phyloP scores from a whole-genome alignment of 495 filamentous ascomycete species.

The Penicillium mononematosum region DNA sequence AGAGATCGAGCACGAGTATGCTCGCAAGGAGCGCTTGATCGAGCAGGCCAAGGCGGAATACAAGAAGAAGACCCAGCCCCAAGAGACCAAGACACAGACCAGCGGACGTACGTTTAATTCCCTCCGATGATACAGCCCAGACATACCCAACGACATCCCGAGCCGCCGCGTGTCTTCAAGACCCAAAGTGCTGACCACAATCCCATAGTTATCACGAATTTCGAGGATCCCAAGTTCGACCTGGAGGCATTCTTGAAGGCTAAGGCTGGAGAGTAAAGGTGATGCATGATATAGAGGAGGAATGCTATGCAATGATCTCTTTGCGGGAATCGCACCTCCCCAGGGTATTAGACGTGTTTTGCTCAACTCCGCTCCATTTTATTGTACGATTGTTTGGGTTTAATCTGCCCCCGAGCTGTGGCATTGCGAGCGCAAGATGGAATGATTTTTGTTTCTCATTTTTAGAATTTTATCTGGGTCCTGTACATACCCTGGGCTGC shows the following conservation, averaged over 20 bases:
- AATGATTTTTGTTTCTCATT: slow-evolving; percentile 40
- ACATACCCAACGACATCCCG: slow-evolving; percentile 5
- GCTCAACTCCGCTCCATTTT: slow-evolving; percentile 41
- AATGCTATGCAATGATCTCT: slow-evolving; percentile 36
- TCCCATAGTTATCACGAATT: slow-evolving; percentile 73
- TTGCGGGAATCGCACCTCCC: slow-evolving; percentile 38
- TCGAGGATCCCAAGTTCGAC: slow-evolving; percentile 82
- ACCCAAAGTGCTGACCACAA: slow-evolving; percentile 25
- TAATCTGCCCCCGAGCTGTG: slow-evolving; percentile 46
- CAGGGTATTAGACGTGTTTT: slow-evolving; percentile 41
- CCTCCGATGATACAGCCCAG: slow-evolving; percentile 1
- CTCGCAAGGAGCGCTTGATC: slow-evolving; percentile 85
- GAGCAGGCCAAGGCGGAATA: slow-evolving; percentile 87
- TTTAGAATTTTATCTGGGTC: slow-evolving; percentile 49
- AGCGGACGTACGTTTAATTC: slow-evolving; percentile 57
- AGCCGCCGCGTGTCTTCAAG: slow-evolving; percentile 2
- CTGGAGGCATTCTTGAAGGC: slow-evolving; percentile 77
- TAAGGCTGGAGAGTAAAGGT: slow-evolving; percentile 55
- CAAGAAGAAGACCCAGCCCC: slow-evolving; percentile 66
- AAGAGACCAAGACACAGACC: slow-evolving; percentile 46
- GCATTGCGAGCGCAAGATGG: slow-evolving; percentile 50
- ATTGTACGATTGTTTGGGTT: slow-evolving; percentile 53
- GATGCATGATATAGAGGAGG: slow-evolving; percentile 32
- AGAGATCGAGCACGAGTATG: slow-evolving; percentile 71
- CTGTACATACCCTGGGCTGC: slow-evolving; percentile 53